phyloP scores from a whole-genome alignment of 106 monocot genomes.

The Ottelia alismoides region DNA sequence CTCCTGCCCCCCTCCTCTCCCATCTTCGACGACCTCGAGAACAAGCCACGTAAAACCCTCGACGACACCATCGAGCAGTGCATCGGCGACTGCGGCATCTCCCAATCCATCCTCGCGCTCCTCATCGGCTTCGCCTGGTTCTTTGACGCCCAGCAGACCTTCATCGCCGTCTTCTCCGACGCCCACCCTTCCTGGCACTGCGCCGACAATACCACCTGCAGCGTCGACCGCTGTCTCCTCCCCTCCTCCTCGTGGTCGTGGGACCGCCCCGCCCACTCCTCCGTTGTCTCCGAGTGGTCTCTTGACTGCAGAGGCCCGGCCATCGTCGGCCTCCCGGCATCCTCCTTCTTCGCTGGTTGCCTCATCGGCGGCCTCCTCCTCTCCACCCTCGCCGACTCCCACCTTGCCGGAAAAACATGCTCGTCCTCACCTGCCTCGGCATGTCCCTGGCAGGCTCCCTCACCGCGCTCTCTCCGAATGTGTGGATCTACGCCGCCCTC shows the following conservation, averaged over 20 bases:
- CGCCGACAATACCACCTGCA: conserved; percentile 5
- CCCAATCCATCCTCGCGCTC: conserved; percentile 20
- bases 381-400: conserved; percentile 55
- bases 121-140: conserved; percentile 29
- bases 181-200: conserved; percentile 45
- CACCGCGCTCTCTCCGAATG: conserved; percentile 31
- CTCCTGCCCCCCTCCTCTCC: too few species aligned
- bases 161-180: conserved; percentile 68
- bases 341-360: conserved; percentile 54
- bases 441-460: conserved; percentile 34
- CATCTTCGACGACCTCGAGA: background rate
- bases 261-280: conserved; percentile 18
- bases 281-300: conserved; percentile 48
- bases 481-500: conserved; percentile 30
- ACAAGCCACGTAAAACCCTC: background rate
- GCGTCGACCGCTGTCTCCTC: conserved; percentile 22
- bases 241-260: conserved; percentile 35
- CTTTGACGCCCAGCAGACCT: conserved; percentile 52
- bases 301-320: conserved; percentile 37
- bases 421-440: conserved; percentile 25
- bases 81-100: conserved; percentile 8
- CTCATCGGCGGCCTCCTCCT: conserved; percentile 54
- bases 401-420: conserved; percentile 46
- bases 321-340: conserved; percentile 25
- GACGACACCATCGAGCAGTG: conserved; percentile 33